Evolutionary conservation across 371 early-diverging fungal genomes (phyloP).

Genomic region (Mortierella sp.): DNA sequence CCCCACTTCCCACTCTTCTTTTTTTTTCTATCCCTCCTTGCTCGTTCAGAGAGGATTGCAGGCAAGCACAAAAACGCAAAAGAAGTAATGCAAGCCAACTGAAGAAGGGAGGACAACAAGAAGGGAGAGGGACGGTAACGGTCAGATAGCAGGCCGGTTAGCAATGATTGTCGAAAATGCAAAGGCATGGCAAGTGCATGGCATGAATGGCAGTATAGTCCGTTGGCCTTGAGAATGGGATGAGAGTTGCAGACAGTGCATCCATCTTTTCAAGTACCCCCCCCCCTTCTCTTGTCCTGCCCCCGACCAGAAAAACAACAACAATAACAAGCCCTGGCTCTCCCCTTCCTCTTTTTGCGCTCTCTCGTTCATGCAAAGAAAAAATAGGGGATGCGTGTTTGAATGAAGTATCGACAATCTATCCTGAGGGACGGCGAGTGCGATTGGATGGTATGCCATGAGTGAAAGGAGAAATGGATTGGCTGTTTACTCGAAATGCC

Average conservation of each 20-base stretch:
- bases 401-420: neutral
- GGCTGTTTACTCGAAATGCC: neutral
- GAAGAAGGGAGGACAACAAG: neutral
- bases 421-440: neutral
- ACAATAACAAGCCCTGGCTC: neutral
- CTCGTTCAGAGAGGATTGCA: no score
- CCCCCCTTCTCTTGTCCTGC: neutral
- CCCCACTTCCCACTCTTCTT: no score
- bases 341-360: neutral
- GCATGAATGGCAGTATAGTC: neutral
- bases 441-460: neutral
- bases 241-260: neutral
- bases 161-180: constrained; percentile 1
- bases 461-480: neutral
- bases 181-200: neutral
- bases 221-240: neutral
- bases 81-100: no score
- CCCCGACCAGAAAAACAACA: neutral
- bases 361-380: neutral
- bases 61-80: no score
- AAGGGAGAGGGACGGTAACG: neutral
- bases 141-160: neutral
- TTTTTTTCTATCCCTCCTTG: no score
- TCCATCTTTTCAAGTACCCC: neutral
- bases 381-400: neutral